Conservation (phyloP, 2,329 filamentous ascomycete species). For the Coniochaeta ligniaria region DNA sequence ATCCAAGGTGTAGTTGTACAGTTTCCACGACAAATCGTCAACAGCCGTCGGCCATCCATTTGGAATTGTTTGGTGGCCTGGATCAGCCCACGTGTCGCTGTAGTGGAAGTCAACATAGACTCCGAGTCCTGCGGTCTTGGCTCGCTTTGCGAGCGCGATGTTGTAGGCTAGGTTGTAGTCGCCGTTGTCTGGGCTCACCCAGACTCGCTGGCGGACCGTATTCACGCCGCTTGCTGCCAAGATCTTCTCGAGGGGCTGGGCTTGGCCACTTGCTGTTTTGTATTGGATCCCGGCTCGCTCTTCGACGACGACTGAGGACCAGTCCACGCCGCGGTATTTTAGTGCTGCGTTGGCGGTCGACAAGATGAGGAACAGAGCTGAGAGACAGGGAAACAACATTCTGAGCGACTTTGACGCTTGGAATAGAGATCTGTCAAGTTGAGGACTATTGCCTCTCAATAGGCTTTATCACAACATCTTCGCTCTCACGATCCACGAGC, state of each 20-base stretch:
- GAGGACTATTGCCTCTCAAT: too few relatives aligned
- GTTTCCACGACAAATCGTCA: slow-evolving; percentile 48
- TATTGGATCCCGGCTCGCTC: slow-evolving; percentile 56
- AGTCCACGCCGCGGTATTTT: slow-evolving; percentile 61
- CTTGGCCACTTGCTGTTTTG: slow-evolving; percentile 45
- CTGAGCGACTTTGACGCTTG: not conserved
- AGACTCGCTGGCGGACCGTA: slow-evolving; percentile 62
- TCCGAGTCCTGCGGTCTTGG: slow-evolving; percentile 52
- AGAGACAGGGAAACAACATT: slow-evolving; percentile 10
- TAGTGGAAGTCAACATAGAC: slow-evolving; percentile 34
- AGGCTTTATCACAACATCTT: not conserved
- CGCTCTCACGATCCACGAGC: not conserved
- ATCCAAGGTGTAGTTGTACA: slow-evolving; percentile 63
- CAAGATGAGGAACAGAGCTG: slow-evolving; percentile 9
- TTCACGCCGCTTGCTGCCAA: slow-evolving; percentile 57
- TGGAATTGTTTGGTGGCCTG: slow-evolving; percentile 53
- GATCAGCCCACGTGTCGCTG: slow-evolving; percentile 51
- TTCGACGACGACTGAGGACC: slow-evolving; percentile 59
- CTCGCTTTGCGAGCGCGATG: slow-evolving; percentile 57
- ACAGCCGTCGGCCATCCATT: slow-evolving; percentile 56
- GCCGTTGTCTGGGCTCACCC: slow-evolving; percentile 60
- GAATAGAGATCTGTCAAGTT: not conserved
- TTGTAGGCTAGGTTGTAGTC: slow-evolving; percentile 66
- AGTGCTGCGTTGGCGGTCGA: slow-evolving; percentile 28
- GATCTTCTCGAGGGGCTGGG: slow-evolving; percentile 54